Evolutionary conservation across 2,329 filamentous ascomycete species (phyloP), one percentile per base, ranked within the genome.

Genomic region (Juglanconis oblonga): DNA sequence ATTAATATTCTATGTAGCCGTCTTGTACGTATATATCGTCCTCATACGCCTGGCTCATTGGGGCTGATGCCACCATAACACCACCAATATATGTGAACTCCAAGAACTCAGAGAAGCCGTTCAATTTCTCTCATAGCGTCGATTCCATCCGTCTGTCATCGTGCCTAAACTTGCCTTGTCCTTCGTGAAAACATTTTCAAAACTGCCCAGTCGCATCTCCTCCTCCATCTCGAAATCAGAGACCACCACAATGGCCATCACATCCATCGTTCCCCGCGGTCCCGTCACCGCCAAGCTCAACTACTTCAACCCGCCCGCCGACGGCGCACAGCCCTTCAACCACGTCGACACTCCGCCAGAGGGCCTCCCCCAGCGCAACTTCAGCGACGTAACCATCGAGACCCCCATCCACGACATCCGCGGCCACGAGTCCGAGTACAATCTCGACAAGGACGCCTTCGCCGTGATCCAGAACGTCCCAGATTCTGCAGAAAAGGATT

Each of bases 291-390:
- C 87, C 9, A 73, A 72, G n/a, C 77, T 93, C 36, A 82, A 85
- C 75, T 93, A 88, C 79, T 91, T 83, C 74, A 65, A 71, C 10
- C 79, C 83, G 0, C 88, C 90, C 0, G 65, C 77, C 3, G 85
- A 90, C 72, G 81, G 83, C 67, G 74, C 80, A 9, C 69, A 68
- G 1, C 88, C 89, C 31, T 88, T 82, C 78, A 86, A 88, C 75
- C 86, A 86, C 72, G 87, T 92, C 67, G 86, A 90, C 64, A 71
- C 76, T 8, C 85, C 84, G 0, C 84, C 88, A 0, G 73, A 79
- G 1, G 88, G 86, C 60, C 69, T 81, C 32, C 85, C 86, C 0
- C 81, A 85, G 68, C 81, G 81, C 64, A 96, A 96, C 80, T 90
- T 84, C 73, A 73, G 73, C 56, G 74, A 79, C 61, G 67, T 73